Evolutionary conservation across 2,329 filamentous ascomycete genomes (phyloP).

Genomic region (Venturia oleaginea): DNA sequence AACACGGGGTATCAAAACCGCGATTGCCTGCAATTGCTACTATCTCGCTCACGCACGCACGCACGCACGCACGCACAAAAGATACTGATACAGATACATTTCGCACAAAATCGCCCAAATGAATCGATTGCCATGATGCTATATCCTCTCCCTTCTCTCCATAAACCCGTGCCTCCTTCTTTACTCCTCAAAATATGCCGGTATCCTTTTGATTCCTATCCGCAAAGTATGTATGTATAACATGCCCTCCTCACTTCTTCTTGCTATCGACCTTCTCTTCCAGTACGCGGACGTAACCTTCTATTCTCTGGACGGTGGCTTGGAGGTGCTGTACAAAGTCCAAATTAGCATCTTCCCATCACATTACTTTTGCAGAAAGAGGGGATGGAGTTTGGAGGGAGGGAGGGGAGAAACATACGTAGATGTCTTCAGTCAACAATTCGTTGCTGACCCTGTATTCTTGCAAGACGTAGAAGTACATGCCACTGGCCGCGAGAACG

Average conservation of each 20-base stretch:
- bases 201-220: background rate
- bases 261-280: constrained; percentile 71
- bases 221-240: background rate
- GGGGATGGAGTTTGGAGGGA: background rate
- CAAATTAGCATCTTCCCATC: too few species aligned
- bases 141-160: too few species aligned
- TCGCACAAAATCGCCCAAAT: too few species aligned
- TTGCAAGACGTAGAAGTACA: constrained; percentile 88
- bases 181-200: too few species aligned
- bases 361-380: too few species aligned
- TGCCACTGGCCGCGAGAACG: constrained; percentile 65
- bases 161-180: too few species aligned
- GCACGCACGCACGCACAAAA: too few species aligned
- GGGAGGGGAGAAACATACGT: constrained; percentile 48
- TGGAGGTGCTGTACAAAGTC: constrained; percentile 65
- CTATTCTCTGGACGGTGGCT: constrained; percentile 75
- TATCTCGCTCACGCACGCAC: too few species aligned
- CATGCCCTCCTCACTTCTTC: constrained; percentile 39
- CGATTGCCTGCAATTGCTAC: too few species aligned
- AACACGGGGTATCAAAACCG: too few species aligned
- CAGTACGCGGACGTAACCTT: constrained; percentile 70
- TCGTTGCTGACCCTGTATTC: constrained; percentile 94
- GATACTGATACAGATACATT: too few species aligned
- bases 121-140: too few species aligned
- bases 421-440: constrained; percentile 89